These are phyloP conservation scores for Schizosaccharomyces lindneri DNA, from an alignment of 805 yeast genomes.

Conservation along the genomic window DNA sequence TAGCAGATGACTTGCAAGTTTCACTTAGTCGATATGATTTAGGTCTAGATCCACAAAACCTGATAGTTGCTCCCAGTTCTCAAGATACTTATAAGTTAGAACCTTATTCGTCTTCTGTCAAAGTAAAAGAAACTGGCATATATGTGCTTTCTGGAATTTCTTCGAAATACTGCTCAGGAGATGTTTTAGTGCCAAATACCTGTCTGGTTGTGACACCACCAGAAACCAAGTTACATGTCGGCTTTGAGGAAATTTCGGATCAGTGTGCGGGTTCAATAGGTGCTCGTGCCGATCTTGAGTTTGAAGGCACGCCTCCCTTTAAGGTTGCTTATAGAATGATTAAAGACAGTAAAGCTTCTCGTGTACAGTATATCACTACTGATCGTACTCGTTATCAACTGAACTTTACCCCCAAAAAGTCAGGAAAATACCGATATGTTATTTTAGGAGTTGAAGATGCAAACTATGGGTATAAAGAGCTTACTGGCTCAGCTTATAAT, in stretches of 20 bases:
- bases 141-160: slow-evolving; percentile 30
- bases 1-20: neutral
- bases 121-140: slow-evolving; percentile 21
- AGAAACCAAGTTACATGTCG: slow-evolving; percentile 23
- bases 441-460: slow-evolving; percentile 42
- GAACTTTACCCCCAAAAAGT: slow-evolving; percentile 49
- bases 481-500: slow-evolving; percentile 8
- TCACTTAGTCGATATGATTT: neutral
- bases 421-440: slow-evolving; percentile 58
- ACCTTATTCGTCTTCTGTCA: neutral
- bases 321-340: slow-evolving; percentile 32
- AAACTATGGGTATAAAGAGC: slow-evolving; percentile 21
- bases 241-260: slow-evolving; percentile 39
- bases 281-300: slow-evolving; percentile 38
- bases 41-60: neutral
- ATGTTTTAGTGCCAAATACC: slow-evolving; percentile 28
- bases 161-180: slow-evolving; percentile 45
- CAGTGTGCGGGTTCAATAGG: slow-evolving; percentile 87
- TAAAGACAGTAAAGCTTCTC: slow-evolving; percentile 14
- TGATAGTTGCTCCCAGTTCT: neutral
- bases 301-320: slow-evolving; percentile 67
- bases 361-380: slow-evolving; percentile 13
- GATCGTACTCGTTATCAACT: slow-evolving; percentile 25
- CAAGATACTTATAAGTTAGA: neutral
- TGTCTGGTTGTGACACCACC: slow-evolving; percentile 34